phyloP scores from a whole-genome alignment of 352 stramenopile species.

The Pythium biforme region DNA sequence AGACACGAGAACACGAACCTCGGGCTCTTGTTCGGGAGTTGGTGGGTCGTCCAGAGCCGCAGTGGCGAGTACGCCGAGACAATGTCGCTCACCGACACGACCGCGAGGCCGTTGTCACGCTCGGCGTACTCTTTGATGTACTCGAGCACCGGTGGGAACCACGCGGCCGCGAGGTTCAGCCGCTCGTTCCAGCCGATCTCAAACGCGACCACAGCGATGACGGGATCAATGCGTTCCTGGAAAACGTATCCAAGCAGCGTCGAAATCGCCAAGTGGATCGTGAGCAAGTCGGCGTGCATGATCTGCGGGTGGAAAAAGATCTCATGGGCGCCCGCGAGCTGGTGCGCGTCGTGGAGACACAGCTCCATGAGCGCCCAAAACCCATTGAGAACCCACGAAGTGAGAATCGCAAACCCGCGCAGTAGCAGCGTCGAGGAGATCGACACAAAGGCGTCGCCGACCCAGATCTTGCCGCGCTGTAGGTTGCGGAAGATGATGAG shows the following conservation, averaged over 20 bases:
- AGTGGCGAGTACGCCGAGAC: constrained; percentile 8
- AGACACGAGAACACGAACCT: background rate
- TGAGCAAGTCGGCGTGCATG: constrained; percentile 32
- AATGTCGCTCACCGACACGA: constrained; percentile 1
- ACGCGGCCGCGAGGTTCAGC: background rate
- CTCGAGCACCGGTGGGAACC: background rate
- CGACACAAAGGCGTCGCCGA: constrained; percentile 20
- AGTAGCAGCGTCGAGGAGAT: constrained; percentile 33
- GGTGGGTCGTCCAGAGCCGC: constrained; percentile 21
- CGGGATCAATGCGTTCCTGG: constrained; percentile 17
- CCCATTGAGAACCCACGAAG: constrained; percentile 41
- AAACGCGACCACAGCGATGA: constrained; percentile 7
- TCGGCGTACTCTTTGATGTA: constrained; percentile 27
- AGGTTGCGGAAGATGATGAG: constrained; percentile 31
- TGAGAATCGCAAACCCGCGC: constrained; percentile 34
- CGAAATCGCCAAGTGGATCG: constrained; percentile 32
- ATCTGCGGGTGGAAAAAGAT: background rate
- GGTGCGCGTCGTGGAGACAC: constrained; percentile 20
- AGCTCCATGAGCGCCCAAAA: constrained; percentile 48
- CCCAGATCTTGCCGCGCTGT: constrained; percentile 12
- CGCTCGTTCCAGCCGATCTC: constrained; percentile 5
- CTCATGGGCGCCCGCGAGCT: background rate
- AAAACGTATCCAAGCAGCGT: background rate
- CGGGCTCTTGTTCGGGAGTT: background rate
- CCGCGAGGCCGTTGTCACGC: background rate